Percentiles rank a stretch among this genome's conserved stretches.
Conservation (phyloP, 768 basidiomycete genomes). For the Phlebiopsis flavidoalba region DNA sequence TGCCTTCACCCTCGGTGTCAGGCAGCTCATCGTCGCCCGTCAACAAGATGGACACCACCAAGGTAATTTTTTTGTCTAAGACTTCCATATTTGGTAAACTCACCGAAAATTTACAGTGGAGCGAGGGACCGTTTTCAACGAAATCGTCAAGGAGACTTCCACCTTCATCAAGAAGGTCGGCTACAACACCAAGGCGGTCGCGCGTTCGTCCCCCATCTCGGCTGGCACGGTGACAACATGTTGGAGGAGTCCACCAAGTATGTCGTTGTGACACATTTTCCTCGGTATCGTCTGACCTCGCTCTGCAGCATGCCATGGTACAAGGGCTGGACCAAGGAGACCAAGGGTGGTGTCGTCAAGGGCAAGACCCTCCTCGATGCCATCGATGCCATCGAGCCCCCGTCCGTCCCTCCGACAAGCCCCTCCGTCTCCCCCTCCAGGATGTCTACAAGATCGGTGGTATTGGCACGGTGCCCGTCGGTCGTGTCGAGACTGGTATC, state of each 20-base stretch:
- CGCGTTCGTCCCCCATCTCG: conserved; percentile 95
- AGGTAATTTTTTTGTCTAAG: conserved; percentile 41
- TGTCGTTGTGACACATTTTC: conserved; percentile 20
- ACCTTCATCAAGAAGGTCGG: conserved; percentile 99
- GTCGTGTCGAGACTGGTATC: conserved; percentile 99
- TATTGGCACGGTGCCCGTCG: conserved; percentile 99
- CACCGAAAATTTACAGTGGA: conserved; percentile 62
- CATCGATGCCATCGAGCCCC: conserved; percentile 99
- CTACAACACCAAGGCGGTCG: conserved; percentile 97
- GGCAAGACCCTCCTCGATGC: conserved; percentile 99
- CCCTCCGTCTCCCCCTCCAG: conserved; percentile 99
- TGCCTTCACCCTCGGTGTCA: conserved; percentile 99
- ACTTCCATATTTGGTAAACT: not conserved
- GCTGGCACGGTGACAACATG: conserved; percentile 99
- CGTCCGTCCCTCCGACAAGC: conserved; percentile 95
- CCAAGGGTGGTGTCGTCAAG: conserved; percentile 88
- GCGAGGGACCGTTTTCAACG: conserved; percentile 99
- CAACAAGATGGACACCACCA: conserved; percentile 99
- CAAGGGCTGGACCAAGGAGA: conserved; percentile 99
- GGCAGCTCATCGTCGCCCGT: conserved; percentile 99
- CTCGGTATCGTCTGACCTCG: conserved; percentile 2
- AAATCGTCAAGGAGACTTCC: conserved; percentile 97
- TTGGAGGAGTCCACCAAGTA: conserved; percentile 96
- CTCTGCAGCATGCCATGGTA: conserved; percentile 90
- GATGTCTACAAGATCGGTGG: conserved; percentile 99